Base-by-base conservation (phyloP, 2,329 filamentous ascomycete genomes). In the Nemania serpens region DNA sequence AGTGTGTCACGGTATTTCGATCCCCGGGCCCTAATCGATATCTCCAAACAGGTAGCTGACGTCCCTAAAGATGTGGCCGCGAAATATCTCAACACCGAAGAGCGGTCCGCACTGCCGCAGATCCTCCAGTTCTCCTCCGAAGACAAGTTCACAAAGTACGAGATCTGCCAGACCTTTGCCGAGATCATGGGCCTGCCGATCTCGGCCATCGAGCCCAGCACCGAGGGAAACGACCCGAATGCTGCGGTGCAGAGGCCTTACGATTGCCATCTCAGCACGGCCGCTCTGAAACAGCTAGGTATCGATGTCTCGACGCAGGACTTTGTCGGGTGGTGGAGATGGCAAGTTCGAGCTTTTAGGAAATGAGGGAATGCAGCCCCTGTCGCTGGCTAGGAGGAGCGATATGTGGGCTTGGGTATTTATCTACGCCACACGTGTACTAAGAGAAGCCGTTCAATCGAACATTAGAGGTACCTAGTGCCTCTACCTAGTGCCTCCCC, bases 121-220 rank as follows among this genome's bases (percentile, higher is more conserved):
- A 84, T 93, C 45, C 81, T 97, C 17, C 93, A 97, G 56, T 96
- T 96, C 77, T 91, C 89, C 2, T 92, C 91, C 47, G 91, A 97
- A 75, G 91, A 96, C 68, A 85, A 82, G 66, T 90, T 88, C 81
- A 97, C 93, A 48, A 97, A 97, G 78, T 96, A 93, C 75, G 88
- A 94, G 74, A 96, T 97, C 58, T 93, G 91, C 74, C 79, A 91
- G 76, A 78, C 83, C 10, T 88, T 97, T 71, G 89, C 87, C 3
- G 87, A 92, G 61, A 91, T 96, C 60, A 87, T 96, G 82, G 91
- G 89, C 0, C 73, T 96, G 57, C 83, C 89, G 11, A 80, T 89
- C 18, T 84, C 86, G 48, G 83, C 84, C 7, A 88, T 97, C 75
- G 81, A 85, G 69, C 79, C 89, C 10, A 89, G 91, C 69, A 84